Evolutionary conservation across 192 early-diverging fungal genomes (phyloP), one percentile per base, ranked within the genome.

Genomic region (Umbelopsis ramanniana): DNA sequence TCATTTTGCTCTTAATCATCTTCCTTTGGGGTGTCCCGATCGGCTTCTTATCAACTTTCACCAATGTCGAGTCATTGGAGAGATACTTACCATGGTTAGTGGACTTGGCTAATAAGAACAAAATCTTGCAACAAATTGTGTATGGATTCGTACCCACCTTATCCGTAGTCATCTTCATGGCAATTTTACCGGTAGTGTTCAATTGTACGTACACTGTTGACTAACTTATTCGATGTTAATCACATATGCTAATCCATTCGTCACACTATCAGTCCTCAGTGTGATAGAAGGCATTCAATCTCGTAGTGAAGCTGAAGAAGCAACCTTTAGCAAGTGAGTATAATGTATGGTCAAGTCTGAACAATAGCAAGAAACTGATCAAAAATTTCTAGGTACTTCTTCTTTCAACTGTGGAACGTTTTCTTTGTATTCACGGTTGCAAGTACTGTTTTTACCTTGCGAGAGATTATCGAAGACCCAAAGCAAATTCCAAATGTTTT

Each of bases 21-120:
- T 91, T 92, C 50, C 90, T 92, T 77, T 95, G 93, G 93, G 79
- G 80, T 21, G 83, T 89, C 11, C 92, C 93, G 9, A 88, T 91
- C n/a, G 83, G 84, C 17, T 74, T 88, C 33, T 74, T 93, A 22
- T 89, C 90, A 4, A 86, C 92, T 17, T 79, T 95, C 35, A 76
- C 92, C 50, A 85, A 82, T 71, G 83, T 91, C 8, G 80, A 87
- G 11, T 84, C 89, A 0, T 63, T 93, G 54, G 81, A 77, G 43
- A 84, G 83, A 38, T 72, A 87, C n/a, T 84, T 90, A 3, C 91
- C 92, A 1, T 85, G 85, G 60, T 37, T 93, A 17, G 80, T 81
- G 3, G 75, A 83, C 0, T 60, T 88, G 15, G 85, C 84, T 6
- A 76, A 83, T 24, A 70, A 83, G 14, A 86, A 79, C 73, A 80